Conservation (phyloP, 2,329 filamentous ascomycete species). For the Fusarium dlaminii region DNA sequence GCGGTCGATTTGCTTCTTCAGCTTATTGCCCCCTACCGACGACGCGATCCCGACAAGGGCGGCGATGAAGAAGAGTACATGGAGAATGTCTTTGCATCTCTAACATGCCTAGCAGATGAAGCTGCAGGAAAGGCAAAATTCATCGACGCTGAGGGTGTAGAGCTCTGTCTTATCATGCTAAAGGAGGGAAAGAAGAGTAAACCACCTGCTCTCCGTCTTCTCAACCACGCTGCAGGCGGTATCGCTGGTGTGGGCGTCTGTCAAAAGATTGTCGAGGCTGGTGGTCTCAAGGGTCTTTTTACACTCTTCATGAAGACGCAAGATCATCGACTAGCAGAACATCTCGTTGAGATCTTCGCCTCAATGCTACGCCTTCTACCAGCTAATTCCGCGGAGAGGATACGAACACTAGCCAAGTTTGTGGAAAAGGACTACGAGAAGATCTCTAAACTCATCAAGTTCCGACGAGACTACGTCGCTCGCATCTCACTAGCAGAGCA, state of each 20-base stretch:
- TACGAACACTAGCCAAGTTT: constrained; percentile 90
- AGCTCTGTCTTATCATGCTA: constrained; percentile 91
- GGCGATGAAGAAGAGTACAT: constrained; percentile 94
- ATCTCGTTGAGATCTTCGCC: constrained; percentile 85
- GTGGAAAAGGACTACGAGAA: constrained; percentile 95
- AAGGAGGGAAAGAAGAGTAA: constrained; percentile 88
- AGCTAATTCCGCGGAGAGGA: constrained; percentile 78
- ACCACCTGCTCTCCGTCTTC: constrained; percentile 76
- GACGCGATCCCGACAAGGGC: constrained; percentile 84
- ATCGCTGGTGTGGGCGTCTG: constrained; percentile 69
- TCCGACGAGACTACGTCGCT: constrained; percentile 76
- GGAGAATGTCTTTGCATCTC: constrained; percentile 89
- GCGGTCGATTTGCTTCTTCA: constrained; percentile 84
- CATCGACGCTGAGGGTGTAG: constrained; percentile 88
- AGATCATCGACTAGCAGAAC: constrained; percentile 76
- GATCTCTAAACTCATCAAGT: constrained; percentile 73
- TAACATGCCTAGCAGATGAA: constrained; percentile 84
- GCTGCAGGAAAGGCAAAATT: constrained; percentile 80
- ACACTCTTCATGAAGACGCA: constrained; percentile 86
- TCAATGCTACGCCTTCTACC: constrained; percentile 83
- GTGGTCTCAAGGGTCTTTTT: constrained; percentile 86
- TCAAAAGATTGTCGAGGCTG: constrained; percentile 79
- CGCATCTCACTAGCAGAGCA: constrained; percentile 67
- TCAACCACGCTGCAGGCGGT: constrained; percentile 79
- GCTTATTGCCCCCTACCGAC: constrained; percentile 84